Base-by-base conservation (phyloP, 2,329 filamentous ascomycete genomes). In the Huntiella bhutanensis region DNA sequence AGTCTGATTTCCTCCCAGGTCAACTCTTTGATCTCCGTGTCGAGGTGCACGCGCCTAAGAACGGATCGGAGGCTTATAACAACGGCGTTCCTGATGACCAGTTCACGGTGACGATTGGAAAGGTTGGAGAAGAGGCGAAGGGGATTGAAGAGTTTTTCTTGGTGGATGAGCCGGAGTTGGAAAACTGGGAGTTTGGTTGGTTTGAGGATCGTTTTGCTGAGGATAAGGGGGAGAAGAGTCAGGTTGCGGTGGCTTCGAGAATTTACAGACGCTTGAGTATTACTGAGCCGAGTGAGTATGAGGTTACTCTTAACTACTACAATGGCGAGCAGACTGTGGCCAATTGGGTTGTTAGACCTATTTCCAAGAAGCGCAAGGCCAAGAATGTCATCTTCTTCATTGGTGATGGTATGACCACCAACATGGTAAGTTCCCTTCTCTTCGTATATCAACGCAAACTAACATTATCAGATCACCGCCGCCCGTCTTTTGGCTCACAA, bases 351-450 rank as follows among this genome's bases (percentile, higher is more conserved):
- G 84, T 92, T 36, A 76, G 82, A 33, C 75, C 82, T 42, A 62
- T 87, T 28, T 69, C 73, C 33, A 70, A 75, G 48, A 67, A 74
- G 59, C 77, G 81, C 62, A 82, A 75, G 64, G 78, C 82, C 35
- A 91, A 87, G 72, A 91, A 91, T 53, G 75, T 91, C 53, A 75
- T 91, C 54, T 69, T 91, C 52, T 92, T 91, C 63, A 83, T 92
- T 52, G 84, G 84, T 58, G 49, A 77, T 53, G 73, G 74, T 50
- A 78, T 77, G 74, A 78, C 74, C 32, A 84, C 80, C 39, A 82
- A 82, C 62, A 82, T 82, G 77, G 62, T 64, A 55, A 46, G 57
- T 46, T 41, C 10, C 5, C 10, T 34, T 36, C 16, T 35, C 34
- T 19, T 19, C 3, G 5, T 15, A n/a, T 15, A 4, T 2, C 15